phyloP scores from a whole-genome alignment of 73 alveolate genomes.

The Symbiodinium natans region DNA sequence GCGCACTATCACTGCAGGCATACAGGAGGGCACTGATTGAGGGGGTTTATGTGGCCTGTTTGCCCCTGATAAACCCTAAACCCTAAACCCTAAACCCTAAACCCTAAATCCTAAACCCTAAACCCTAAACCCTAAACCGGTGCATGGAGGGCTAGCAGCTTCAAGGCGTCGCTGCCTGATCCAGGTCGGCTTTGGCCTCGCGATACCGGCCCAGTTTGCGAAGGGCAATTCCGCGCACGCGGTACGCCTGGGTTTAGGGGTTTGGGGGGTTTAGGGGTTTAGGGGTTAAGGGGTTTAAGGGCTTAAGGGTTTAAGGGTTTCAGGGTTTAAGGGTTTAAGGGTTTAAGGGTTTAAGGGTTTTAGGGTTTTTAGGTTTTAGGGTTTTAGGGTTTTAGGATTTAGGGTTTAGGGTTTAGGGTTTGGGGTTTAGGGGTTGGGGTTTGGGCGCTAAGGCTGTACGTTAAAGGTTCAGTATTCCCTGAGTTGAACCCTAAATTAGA shows the following conservation, averaged over 20 bases:
- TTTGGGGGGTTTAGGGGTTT: neutral
- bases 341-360: neutral
- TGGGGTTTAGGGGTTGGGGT: no score
- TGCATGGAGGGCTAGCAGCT: neutral
- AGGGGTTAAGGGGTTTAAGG: neutral
- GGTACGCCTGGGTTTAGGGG: neutral
- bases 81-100: neutral
- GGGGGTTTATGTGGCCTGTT: no score
- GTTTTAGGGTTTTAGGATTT: neutral
- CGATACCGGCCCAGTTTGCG: constrained; percentile 47
- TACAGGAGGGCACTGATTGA: no score
- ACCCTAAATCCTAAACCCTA: neutral
- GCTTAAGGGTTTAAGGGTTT: neutral
- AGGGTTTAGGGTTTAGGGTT: neutral
- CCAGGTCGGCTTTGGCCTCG: constrained; percentile 62
- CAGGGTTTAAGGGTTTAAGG: neutral
- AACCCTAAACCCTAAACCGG: neutral
- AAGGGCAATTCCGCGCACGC: constrained; percentile 51
- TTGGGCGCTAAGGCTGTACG: no score
- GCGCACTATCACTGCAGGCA: no score
- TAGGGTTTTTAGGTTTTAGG: neutral
- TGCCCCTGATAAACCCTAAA: neutral
- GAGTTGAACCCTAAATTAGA: no score
- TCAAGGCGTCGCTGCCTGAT: neutral
- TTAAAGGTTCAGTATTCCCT: no score